These are phyloP conservation scores for Yamadazyma kitorensis DNA, from an alignment of 805 yeast genomes.

Conservation along the genomic window DNA sequence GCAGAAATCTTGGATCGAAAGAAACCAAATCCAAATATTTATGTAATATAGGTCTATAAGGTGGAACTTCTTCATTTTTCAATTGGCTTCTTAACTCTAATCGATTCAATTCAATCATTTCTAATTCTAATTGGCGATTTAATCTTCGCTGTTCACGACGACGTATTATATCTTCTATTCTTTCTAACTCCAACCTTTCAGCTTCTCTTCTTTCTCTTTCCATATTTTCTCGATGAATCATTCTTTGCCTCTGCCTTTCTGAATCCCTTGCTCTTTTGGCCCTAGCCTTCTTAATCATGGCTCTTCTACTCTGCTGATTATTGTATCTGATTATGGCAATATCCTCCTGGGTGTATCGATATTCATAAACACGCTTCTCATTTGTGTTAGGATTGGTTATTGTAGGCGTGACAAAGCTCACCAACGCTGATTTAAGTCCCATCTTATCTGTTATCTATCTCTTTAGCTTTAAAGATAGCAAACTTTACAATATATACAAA, in stretches of 20 bases:
- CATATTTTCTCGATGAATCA: constrained; percentile 2
- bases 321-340: no score
- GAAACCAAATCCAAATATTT: constrained; percentile 23
- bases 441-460: no score
- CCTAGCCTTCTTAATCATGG: constrained; percentile 5
- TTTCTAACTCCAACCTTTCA: constrained; percentile 5
- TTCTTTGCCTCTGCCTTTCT: constrained; percentile 15
- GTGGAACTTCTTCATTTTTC: constrained; percentile 19
- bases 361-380: background rate
- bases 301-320: no score
- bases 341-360: background rate
- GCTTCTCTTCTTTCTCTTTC: constrained; percentile 3
- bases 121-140: no score
- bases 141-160: background rate
- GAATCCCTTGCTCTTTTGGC: constrained; percentile 5
- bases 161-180: constrained; percentile 1
- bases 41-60: constrained; percentile 23
- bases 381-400: constrained; percentile 12
- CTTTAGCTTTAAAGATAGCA: no score
- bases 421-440: constrained; percentile 10
- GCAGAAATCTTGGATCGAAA: constrained; percentile 25
- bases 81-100: background rate
- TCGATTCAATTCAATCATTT: no score
- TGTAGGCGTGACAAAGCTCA: constrained; percentile 12
- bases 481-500: no score